phyloP scores from a whole-genome alignment of 352 stramenopile species.

The Globisporangium camurandrum region DNA sequence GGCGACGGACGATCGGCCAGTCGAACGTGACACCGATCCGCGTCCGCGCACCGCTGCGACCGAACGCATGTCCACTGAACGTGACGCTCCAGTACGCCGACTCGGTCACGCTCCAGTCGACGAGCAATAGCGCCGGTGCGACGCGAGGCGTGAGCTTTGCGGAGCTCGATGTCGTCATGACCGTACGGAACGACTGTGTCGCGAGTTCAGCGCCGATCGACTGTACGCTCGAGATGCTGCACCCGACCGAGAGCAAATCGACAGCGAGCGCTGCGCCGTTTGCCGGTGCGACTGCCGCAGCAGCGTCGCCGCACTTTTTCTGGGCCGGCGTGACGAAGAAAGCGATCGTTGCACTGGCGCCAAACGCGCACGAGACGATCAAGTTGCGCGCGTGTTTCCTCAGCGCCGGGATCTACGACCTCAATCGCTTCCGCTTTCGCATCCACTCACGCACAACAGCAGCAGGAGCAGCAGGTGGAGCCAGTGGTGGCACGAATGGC shows the following conservation, averaged over 20 bases:
- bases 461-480: no score
- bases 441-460: slow-evolving; percentile 29
- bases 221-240: slow-evolving; percentile 74
- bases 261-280: slow-evolving; percentile 6
- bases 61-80: slow-evolving; percentile 52
- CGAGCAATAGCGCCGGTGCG: slow-evolving; percentile 6
- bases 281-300: slow-evolving; percentile 1
- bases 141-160: slow-evolving; percentile 29
- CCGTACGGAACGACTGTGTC: slow-evolving; percentile 56
- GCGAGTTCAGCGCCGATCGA: slow-evolving; percentile 49
- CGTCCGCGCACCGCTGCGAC: slow-evolving; percentile 37
- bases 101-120: slow-evolving; percentile 20
- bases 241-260: slow-evolving; percentile 50
- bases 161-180: slow-evolving; percentile 69
- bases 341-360: slow-evolving; percentile 38
- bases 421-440: slow-evolving; percentile 74
- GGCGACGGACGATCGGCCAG: slow-evolving; percentile 38
- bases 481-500: no score
- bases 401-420: slow-evolving; percentile 64
- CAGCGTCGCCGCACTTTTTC: slow-evolving; percentile 59
- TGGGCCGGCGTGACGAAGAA: slow-evolving; percentile 78
- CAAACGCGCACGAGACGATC: slow-evolving; percentile 36
- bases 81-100: slow-evolving; percentile 59
- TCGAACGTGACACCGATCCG: slow-evolving; percentile 54
- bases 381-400: slow-evolving; percentile 70